Evolutionary conservation across 495 filamentous ascomycete genomes (phyloP), one percentile per base, ranked within the genome.

Genomic region (Xylaria grammica): DNA sequence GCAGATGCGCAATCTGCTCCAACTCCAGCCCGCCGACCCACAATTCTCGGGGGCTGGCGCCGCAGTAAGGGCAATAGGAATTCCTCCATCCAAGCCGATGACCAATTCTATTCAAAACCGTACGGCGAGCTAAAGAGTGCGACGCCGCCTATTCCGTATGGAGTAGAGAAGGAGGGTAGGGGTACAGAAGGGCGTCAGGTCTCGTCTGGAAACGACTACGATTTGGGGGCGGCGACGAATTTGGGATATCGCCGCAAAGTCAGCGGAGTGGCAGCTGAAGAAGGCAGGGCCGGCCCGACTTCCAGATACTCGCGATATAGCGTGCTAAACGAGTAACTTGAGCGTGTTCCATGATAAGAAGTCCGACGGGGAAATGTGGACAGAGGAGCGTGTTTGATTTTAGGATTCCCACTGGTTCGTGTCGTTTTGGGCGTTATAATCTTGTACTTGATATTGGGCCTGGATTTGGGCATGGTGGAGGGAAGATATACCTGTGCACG

Each of bases 221-320:
- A 86, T 26, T 74, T 84, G 15, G 83, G 81, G 30, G 60, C 78
- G 74, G 60, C 80, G 73, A 69, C 32, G 9, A 48, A 65, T 11
- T 40, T 20, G 38, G 60, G 58, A 20, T 77, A 66, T 57, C 77
- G 75, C 53, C 81, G 93, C 55, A 88, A 92, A 68, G 92, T 94
- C 10, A 95, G 91, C 69, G 93, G 92, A 3, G 92, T 92, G 75
- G 78, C 91, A 50, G 93, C 88, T 1, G 93, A 97, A 76, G 93
- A 97, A 76, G 93, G 93, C 38, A 24, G 70, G 63, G 69, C 55
- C 1, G 68, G 64, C 20, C 63, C 63, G 8, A 36, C 29, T 26
- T 55, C 55, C 22, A 40, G 67, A 59, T 74, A 67, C 44, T 75
- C 69, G 30, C 29, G 76, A 62, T 79, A 78, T 55, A 70, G 69